These are phyloP conservation scores for Waltergamsia citrina DNA, from an alignment of 2,329 filamentous ascomycete species.

Conservation along the genomic window DNA sequence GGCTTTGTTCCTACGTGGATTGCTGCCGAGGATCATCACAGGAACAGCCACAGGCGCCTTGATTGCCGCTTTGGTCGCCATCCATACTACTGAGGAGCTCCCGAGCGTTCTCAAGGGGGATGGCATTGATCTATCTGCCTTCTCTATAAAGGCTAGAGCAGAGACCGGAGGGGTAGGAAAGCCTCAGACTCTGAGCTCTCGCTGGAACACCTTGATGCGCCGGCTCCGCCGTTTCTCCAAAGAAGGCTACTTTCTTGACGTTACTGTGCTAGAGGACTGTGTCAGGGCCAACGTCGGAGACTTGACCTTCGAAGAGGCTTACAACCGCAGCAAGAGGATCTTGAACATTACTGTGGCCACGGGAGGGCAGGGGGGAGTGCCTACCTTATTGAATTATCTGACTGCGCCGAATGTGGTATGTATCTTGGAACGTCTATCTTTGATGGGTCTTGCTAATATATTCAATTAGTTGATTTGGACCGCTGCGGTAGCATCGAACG, in stretches of 20 bases:
- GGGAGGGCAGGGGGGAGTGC: slow-evolving; percentile 63
- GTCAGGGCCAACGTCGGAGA: slow-evolving; percentile 80
- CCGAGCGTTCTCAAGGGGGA: slow-evolving; percentile 67
- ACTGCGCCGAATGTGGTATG: slow-evolving; percentile 86
- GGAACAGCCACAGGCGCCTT: slow-evolving; percentile 85
- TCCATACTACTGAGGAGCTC: slow-evolving; percentile 80
- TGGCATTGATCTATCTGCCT: slow-evolving; percentile 75
- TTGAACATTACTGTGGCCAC: slow-evolving; percentile 88
- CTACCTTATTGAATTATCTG: slow-evolving; percentile 81
- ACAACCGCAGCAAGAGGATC: slow-evolving; percentile 72
- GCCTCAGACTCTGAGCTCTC: slow-evolving; percentile 27
- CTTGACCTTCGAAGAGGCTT: slow-evolving; percentile 88
- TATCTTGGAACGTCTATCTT: slow-evolving; percentile 14
- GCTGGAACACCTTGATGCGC: slow-evolving; percentile 52
- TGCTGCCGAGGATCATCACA: slow-evolving; percentile 83
- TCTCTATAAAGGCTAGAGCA: slow-evolving; percentile 34
- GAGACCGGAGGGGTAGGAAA: slow-evolving; percentile 19
- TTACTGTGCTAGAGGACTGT: slow-evolving; percentile 72
- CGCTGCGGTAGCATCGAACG: slow-evolving; percentile 68
- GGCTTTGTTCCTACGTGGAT: slow-evolving; percentile 67
- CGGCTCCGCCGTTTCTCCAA: slow-evolving; percentile 59
- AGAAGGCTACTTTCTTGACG: slow-evolving; percentile 78
- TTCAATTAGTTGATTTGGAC: slow-evolving; percentile 66
- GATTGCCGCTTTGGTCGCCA: slow-evolving; percentile 79
- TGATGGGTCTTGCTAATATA: slow-evolving; percentile 6